These are phyloP conservation scores for Teratosphaeria zuluensis DNA, from an alignment of 2,329 filamentous ascomycete species.

Conservation along the genomic window DNA sequence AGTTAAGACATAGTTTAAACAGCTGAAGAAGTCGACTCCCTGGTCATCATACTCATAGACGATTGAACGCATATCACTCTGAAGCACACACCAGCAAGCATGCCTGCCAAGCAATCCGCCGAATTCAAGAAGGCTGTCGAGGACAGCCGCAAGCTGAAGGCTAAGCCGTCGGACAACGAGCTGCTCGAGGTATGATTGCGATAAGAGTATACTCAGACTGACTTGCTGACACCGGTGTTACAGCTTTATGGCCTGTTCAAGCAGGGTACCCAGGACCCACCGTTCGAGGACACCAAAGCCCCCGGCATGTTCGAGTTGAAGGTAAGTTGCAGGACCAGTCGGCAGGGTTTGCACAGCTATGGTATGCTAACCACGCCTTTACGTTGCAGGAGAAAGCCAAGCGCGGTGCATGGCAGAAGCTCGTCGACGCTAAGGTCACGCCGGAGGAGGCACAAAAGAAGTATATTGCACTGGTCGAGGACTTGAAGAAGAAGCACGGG, in stretches of 20 bases:
- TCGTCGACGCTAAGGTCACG: conserved; percentile 54
- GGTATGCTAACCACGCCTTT: not conserved
- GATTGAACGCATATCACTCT: not conserved
- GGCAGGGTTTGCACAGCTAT: not conserved
- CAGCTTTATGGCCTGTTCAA: conserved; percentile 46
- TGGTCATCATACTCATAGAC: not conserved
- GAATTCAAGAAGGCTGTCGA: conserved; percentile 72
- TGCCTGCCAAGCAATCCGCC: conserved; percentile 30
- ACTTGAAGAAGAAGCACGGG: conserved; percentile 60
- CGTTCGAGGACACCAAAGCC: conserved; percentile 30
- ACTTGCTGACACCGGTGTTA: conserved; percentile 20
- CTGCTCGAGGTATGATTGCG: conserved; percentile 45
- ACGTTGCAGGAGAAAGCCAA: conserved; percentile 54
- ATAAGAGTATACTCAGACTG: not conserved
- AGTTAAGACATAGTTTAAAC: not conserved
- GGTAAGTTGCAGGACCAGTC: conserved; percentile 33
- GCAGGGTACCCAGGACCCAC: conserved; percentile 30
- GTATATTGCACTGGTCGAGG: conserved; percentile 65
- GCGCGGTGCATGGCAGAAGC: conserved; percentile 64
- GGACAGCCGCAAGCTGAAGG: conserved; percentile 59
- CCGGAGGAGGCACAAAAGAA: conserved; percentile 60
- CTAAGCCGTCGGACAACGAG: conserved; percentile 55
- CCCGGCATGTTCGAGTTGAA: conserved; percentile 64
- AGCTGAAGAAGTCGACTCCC: not conserved
- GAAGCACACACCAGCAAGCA: not conserved